Conservation (phyloP, 2,329 filamentous ascomycete species). For the Dryadomyces quercus-mongolicae region DNA sequence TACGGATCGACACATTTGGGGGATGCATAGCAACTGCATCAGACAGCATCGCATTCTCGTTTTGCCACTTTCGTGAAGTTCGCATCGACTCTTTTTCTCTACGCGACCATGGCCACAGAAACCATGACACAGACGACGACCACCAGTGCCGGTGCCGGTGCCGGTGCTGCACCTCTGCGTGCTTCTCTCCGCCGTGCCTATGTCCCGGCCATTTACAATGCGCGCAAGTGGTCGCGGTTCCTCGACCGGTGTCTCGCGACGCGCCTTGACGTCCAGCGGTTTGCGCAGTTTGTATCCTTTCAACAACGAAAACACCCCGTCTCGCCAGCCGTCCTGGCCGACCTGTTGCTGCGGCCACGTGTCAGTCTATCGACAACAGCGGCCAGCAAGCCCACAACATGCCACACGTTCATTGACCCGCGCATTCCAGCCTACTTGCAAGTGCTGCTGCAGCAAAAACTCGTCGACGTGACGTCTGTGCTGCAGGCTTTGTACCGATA, state of each 20-base stretch:
- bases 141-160: background rate
- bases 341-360: slow-evolving; percentile 45
- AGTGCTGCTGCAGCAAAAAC: slow-evolving; percentile 35
- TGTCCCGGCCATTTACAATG: slow-evolving; percentile 8
- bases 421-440: slow-evolving; percentile 48
- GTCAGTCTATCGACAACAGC: background rate
- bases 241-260: slow-evolving; percentile 34
- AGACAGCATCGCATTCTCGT: too few species aligned
- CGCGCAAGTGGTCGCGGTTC: slow-evolving; percentile 37
- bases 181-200: slow-evolving; percentile 4
- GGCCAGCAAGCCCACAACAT: slow-evolving; percentile 9
- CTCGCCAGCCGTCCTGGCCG: slow-evolving; percentile 37
- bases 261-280: slow-evolving; percentile 40
- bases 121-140: background rate
- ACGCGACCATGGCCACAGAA: background rate
- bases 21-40: too few species aligned
- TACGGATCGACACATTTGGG: too few species aligned
- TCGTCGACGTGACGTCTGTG: slow-evolving; percentile 42
- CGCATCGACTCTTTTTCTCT: background rate
- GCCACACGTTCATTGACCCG: slow-evolving; percentile 41
- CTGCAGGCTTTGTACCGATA: slow-evolving; percentile 44
- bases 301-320: slow-evolving; percentile 40
- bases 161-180: background rate
- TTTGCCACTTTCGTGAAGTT: background rate
- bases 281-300: slow-evolving; percentile 37